Evolutionary conservation across 1,139 yeast genomes (phyloP), one percentile per base, ranked within the genome.

Genomic region (Arxiozyma bovina): DNA sequence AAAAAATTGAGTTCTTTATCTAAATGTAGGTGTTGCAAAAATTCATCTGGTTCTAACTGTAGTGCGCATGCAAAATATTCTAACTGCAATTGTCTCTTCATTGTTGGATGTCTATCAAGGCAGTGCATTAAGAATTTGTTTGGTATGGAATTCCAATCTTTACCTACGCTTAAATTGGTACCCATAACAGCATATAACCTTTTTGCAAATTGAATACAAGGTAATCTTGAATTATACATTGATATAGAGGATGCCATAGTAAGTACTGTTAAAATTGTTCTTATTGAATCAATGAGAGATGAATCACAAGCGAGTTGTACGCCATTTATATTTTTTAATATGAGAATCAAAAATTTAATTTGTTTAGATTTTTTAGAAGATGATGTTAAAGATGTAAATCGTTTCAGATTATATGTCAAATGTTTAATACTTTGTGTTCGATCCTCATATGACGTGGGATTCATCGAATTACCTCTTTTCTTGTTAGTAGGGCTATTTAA

Each of bases 1-100:
- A 60, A 45, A 4, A 54, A 52, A n/a, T 42, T 34, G 2, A 64
- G 48, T 27, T 60, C 60, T 22, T 60, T 60, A 27, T 61, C 58
- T 22, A 63, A 51, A 38, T 59, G 55, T 34, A 65, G 47, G 53
- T 62, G 63, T 3, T 50, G 21, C 22, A 65, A 52, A 45, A 67
- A 66, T 8, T 55, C 53, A 17, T 55, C 56, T 15, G 63, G 60
- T 23, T 61, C 63, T 27, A 67, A 42, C 47, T 62, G 64, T 11
- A 67, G 53, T 0, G 66, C 63, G 1, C 66, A 65, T n/a, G 68
- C 62, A 50, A 68, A 66, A 51, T 59, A 66, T 48, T 67, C 70
- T 27, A 67, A 55, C 50, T 65, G 68, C 5, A 67, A 53, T 38
- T 63, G 58, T 34, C 62, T 58, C 30, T 57, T 58, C 17, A 63